A percentile compares a stretch with the other conserved stretches of the same genome.
Conservation (phyloP, 352 stramenopile genomes). For the Globisporangium paddicum region DNA sequence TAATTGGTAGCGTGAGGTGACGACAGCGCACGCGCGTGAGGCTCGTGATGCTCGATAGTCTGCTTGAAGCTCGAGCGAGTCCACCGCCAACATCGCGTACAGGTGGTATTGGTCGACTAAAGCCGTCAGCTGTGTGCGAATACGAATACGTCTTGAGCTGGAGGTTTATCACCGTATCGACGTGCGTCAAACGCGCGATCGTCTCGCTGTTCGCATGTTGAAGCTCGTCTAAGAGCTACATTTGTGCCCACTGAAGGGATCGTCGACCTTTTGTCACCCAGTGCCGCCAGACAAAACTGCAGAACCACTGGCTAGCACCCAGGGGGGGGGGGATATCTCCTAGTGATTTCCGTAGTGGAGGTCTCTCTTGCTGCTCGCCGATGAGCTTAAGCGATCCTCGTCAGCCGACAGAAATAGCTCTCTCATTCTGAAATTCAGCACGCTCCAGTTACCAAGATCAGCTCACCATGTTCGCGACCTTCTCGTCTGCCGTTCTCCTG, state of each 20-base stretch:
- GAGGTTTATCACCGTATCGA: neutral
- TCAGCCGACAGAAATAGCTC: neutral
- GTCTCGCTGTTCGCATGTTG: neutral
- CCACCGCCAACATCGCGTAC: neutral
- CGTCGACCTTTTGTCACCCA: neutral
- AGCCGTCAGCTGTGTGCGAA: neutral
- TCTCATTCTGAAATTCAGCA: constrained; percentile 17
- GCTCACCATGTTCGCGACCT: neutral
- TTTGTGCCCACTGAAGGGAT: neutral
- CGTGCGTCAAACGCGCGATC: neutral
- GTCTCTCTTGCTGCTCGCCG: neutral
- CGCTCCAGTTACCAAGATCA: neutral
- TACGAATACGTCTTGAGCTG: neutral
- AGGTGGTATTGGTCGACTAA: neutral
- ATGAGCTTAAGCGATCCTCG: neutral
- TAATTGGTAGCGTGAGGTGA: too few relatives aligned
- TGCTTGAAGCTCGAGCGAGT: neutral
- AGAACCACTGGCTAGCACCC: neutral
- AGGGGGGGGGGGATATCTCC: neutral
- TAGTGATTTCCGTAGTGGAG: neutral
- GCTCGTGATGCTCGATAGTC: neutral
- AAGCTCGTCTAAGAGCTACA: neutral
- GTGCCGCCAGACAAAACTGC: neutral
- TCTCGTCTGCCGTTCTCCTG: neutral
- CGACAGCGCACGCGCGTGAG: neutral